Conservation (phyloP, 1,139 yeast species). For the Nakaseomyces bracarensis region DNA sequence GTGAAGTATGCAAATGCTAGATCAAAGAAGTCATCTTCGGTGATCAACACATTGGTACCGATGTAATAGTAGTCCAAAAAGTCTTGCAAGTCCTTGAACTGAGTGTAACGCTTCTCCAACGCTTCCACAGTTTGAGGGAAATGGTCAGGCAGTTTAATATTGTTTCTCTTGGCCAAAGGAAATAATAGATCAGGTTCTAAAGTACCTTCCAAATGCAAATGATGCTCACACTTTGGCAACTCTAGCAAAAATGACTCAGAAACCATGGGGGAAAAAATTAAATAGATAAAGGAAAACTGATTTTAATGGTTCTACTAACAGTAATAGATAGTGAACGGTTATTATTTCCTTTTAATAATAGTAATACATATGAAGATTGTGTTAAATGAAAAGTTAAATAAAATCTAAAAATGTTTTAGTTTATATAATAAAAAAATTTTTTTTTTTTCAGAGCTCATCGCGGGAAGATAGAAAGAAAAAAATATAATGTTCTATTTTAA, state of each 20-base stretch:
- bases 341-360: too few species aligned
- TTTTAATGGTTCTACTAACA: too few species aligned
- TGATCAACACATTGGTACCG: slow-evolving; percentile 63
- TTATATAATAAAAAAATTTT: background rate
- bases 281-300: background rate
- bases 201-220: slow-evolving; percentile 74
- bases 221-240: slow-evolving; percentile 78
- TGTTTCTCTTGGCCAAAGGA: slow-evolving; percentile 55
- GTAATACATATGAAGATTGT: too few species aligned
- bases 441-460: background rate
- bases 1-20: slow-evolving; percentile 66
- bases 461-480: too few species aligned
- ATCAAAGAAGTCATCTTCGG: slow-evolving; percentile 61
- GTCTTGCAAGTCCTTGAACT: slow-evolving; percentile 62
- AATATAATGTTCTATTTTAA: too few species aligned
- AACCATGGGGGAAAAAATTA: slow-evolving; percentile 10
- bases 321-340: too few species aligned
- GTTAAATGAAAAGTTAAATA: too few species aligned
- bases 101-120: slow-evolving; percentile 49
- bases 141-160: slow-evolving; percentile 45
- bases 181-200: slow-evolving; percentile 63
- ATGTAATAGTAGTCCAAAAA: slow-evolving; percentile 69
- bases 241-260: slow-evolving; percentile 44
- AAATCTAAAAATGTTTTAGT: background rate
- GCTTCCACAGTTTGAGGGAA: slow-evolving; percentile 51